phyloP scores from a whole-genome alignment of 176 grass and related monocot genomes.

The Avena sativa region DNA sequence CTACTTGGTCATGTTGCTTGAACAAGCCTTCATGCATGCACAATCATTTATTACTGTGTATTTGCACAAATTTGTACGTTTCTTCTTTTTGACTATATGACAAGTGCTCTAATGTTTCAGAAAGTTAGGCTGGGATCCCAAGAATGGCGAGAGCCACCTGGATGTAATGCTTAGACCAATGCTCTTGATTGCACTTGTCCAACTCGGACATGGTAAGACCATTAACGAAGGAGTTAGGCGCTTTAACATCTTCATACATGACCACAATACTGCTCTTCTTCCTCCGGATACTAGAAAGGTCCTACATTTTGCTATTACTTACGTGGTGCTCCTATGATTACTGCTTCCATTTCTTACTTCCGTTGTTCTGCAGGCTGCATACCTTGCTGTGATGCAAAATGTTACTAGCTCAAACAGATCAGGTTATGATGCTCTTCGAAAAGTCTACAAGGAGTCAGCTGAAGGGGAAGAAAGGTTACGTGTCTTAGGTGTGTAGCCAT shows the following conservation, averaged over 20 bases:
- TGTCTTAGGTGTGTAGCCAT: conserved; percentile 61
- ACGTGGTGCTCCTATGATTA: neutral
- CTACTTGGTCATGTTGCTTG: conserved; percentile 14
- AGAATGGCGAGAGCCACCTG: conserved; percentile 67
- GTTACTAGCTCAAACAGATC: conserved; percentile 66
- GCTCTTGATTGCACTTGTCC: conserved; percentile 73
- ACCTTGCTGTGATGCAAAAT: conserved; percentile 81
- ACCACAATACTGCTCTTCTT: conserved; percentile 68
- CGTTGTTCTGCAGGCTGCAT: conserved; percentile 68
- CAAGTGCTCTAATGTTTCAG: conserved; percentile 46
- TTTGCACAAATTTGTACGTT: neutral
- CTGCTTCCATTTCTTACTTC: conserved; percentile 19
- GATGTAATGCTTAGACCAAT: conserved; percentile 76
- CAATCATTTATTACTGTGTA: neutral
- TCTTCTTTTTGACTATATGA: neutral
- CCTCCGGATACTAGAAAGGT: conserved; percentile 86
- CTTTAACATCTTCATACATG: conserved; percentile 63
- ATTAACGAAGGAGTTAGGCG: conserved; percentile 75
- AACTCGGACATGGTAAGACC: conserved; percentile 67
- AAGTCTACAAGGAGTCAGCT: conserved; percentile 63
- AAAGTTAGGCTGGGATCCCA: conserved; percentile 87
- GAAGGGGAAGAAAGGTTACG: conserved; percentile 67
- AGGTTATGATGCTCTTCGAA: conserved; percentile 79
- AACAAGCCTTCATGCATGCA: conserved; percentile 7
- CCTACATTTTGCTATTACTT: conserved; percentile 39